Evolutionary conservation across 2,329 filamentous ascomycete species (phyloP).

Genomic region (Calonectria pteridis): DNA sequence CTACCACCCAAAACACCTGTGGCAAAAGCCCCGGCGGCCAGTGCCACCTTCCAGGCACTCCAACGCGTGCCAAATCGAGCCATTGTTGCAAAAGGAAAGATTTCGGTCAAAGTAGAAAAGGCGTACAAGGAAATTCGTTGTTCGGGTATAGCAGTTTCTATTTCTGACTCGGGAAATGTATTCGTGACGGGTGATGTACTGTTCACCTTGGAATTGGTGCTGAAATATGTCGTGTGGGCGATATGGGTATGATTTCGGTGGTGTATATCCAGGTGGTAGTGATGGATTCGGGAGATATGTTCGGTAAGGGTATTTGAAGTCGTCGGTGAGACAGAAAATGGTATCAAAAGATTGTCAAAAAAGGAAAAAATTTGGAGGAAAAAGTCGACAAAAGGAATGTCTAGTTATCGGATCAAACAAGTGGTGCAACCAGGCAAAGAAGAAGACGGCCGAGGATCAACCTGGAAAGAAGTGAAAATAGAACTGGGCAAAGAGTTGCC

Average conservation of each 20-base stretch:
- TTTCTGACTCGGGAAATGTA: slow-evolving; percentile 34
- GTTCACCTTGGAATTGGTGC: not conserved
- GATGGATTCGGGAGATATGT: not conserved
- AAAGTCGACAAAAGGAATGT: slow-evolving; percentile 29
- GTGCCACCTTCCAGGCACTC: slow-evolving; percentile 49
- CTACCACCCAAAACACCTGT: slow-evolving; percentile 72
- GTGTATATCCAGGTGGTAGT: slow-evolving; percentile 23
- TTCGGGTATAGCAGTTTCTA: slow-evolving; percentile 35
- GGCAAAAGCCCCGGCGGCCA: slow-evolving; percentile 52
- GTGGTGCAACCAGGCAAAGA: slow-evolving; percentile 45
- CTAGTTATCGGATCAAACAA: slow-evolving; percentile 38
- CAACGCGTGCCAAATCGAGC: slow-evolving; percentile 46
- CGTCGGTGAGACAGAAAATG: slow-evolving; percentile 25
- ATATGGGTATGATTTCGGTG: not conserved
- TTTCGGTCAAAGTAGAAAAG: slow-evolving; percentile 34
- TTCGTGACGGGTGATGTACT: slow-evolving; percentile 31
- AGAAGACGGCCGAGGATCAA: slow-evolving; percentile 68
- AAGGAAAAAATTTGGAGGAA: not conserved
- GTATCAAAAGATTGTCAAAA: slow-evolving; percentile 36
- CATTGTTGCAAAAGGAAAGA: slow-evolving; percentile 45
- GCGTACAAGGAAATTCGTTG: slow-evolving; percentile 40
- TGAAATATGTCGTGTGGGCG: not conserved
- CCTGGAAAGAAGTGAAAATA: slow-evolving; percentile 55
- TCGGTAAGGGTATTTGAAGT: not conserved
- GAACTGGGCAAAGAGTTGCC: slow-evolving; percentile 41